Conservation (phyloP, 2,329 filamentous ascomycete species). For the Amylocarpus encephaloides region DNA sequence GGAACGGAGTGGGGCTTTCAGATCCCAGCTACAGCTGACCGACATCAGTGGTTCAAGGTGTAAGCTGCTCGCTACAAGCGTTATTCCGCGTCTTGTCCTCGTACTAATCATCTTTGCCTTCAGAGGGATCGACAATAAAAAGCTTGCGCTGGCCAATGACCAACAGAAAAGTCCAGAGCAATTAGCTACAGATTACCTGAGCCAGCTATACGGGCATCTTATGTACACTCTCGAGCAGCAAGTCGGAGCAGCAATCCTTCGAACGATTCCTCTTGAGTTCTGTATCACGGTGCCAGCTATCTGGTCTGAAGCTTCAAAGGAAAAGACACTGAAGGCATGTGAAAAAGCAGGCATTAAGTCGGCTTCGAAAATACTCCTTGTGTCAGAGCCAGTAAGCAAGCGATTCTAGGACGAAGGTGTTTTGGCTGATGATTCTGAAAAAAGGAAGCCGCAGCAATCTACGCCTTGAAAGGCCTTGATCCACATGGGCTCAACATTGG, state of each 20-base stretch:
- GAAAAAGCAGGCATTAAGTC: background rate
- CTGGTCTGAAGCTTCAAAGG: slow-evolving; percentile 11
- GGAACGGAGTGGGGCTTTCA: slow-evolving; percentile 10
- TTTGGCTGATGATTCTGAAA: background rate
- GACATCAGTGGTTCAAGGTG: slow-evolving; percentile 11
- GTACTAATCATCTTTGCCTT: too few species aligned
- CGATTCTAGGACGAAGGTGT: background rate
- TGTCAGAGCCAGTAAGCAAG: slow-evolving; percentile 7
- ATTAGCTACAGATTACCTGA: background rate
- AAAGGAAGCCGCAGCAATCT: slow-evolving; percentile 4
- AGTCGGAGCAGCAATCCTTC: slow-evolving; percentile 3
- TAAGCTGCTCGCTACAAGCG: background rate
- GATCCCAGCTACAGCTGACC: background rate
- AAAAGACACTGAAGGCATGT: slow-evolving; percentile 8
- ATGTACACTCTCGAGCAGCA: slow-evolving; percentile 1
- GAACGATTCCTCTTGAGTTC: background rate
- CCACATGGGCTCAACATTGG: background rate
- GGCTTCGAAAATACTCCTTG: background rate
- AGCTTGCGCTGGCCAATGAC: too few species aligned
- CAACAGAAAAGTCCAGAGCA: background rate
- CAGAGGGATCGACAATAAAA: too few species aligned
- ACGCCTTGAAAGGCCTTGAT: background rate
- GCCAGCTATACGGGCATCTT: background rate
- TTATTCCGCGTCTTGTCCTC: too few species aligned
- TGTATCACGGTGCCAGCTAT: slow-evolving; percentile 11